Evolutionary conservation across 257 asterid species (phyloP).

Genomic region (Apocynum venetum): DNA sequence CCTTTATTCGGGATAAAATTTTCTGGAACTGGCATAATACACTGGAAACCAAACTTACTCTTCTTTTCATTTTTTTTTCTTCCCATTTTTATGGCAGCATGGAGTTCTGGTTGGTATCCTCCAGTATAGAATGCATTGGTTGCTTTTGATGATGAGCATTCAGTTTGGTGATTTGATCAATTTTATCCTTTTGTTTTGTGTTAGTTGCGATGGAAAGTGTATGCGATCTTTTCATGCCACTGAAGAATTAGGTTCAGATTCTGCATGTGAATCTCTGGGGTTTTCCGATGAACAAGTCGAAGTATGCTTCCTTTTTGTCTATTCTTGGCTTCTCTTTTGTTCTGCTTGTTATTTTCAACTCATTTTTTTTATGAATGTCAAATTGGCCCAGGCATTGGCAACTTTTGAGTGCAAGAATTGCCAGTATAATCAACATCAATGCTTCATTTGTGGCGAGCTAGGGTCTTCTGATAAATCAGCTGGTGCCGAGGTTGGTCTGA

Average conservation of each 20-base stretch:
- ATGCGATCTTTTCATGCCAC: constrained; percentile 88
- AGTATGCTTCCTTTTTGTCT: constrained; percentile 31
- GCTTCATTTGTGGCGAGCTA: constrained; percentile 73
- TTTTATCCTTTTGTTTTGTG: constrained; percentile 3
- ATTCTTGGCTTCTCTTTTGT: background rate
- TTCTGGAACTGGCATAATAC: background rate
- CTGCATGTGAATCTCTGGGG: constrained; percentile 59
- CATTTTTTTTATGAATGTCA: background rate
- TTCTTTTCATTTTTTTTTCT: background rate
- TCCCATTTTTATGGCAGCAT: background rate
- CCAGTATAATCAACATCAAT: constrained; percentile 67
- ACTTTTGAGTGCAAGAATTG: constrained; percentile 72
- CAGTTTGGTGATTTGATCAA: background rate
- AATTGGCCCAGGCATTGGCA: constrained; percentile 4
- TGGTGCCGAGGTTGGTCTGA: constrained; percentile 57
- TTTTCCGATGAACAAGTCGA: constrained; percentile 43
- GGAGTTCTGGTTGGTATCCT: background rate
- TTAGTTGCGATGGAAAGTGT: constrained; percentile 86
- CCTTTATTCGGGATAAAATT: background rate
- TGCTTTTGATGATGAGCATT: background rate
- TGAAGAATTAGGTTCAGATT: constrained; percentile 49
- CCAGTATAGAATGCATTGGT: background rate
- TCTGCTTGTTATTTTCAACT: background rate
- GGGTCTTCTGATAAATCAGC: constrained; percentile 83
- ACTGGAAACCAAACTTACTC: background rate